These are phyloP conservation scores for Lactarius hengduanensis DNA, from an alignment of 768 basidiomycete genomes.

Conservation along the genomic window DNA sequence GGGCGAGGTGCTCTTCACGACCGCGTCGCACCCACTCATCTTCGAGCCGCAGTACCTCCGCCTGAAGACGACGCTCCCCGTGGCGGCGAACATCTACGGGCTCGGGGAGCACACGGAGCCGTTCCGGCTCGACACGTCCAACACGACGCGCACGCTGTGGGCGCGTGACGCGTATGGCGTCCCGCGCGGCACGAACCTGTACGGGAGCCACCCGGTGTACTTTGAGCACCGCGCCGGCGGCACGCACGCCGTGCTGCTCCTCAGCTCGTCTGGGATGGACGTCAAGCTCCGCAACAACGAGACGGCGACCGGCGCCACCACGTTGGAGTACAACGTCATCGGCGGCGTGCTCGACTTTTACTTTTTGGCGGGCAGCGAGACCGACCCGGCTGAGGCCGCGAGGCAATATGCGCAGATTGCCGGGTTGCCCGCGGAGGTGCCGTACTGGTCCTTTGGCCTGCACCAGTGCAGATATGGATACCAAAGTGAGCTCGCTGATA, in stretches of 20 bases:
- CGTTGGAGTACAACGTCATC: slow-evolving; percentile 73
- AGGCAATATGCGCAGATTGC: slow-evolving; percentile 68
- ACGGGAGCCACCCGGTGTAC: slow-evolving; percentile 72
- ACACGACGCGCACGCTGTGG: slow-evolving; percentile 55
- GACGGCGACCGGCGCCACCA: slow-evolving; percentile 35
- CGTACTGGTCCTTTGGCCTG: slow-evolving; percentile 71
- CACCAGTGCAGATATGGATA: slow-evolving; percentile 77
- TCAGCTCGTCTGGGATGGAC: slow-evolving; percentile 77
- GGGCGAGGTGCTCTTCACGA: slow-evolving; percentile 59
- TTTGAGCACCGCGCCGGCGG: slow-evolving; percentile 63
- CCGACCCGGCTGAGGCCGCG: slow-evolving; percentile 55
- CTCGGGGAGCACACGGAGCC: slow-evolving; percentile 71
- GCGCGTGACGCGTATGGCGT: slow-evolving; percentile 63
- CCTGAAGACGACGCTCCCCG: slow-evolving; percentile 60
- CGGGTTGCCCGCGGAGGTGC: slow-evolving; percentile 67
- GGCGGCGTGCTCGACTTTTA: slow-evolving; percentile 79
- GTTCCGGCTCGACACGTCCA: slow-evolving; percentile 52
- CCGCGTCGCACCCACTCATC: slow-evolving; percentile 58
- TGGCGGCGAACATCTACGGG: slow-evolving; percentile 69
- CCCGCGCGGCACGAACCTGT: slow-evolving; percentile 59
- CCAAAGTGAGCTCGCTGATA: slow-evolving; percentile 41
- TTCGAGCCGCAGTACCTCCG: slow-evolving; percentile 78
- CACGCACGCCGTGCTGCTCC: slow-evolving; percentile 68
- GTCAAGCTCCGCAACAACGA: slow-evolving; percentile 51
- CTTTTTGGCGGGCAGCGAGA: slow-evolving; percentile 67